Percentiles rank a stretch among this genome's conserved stretches.
These are phyloP conservation scores for Wallacemonas sp. DNA, from an alignment of 208 protist genomes.

Conservation along the genomic window DNA sequence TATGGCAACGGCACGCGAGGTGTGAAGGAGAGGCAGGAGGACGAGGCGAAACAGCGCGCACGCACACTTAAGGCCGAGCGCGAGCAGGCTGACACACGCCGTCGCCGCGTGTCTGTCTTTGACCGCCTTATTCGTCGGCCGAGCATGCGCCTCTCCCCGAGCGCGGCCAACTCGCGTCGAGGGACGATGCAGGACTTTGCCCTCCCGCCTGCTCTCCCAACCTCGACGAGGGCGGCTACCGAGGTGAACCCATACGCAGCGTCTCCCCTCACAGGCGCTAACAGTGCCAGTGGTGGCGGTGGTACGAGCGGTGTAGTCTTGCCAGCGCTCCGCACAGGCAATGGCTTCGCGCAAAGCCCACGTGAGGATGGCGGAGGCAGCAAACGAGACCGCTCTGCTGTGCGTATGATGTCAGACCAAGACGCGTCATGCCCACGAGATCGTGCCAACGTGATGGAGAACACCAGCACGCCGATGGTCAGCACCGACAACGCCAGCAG, in stretches of 20 bases:
- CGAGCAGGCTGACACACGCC: neutral
- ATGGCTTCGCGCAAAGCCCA: neutral
- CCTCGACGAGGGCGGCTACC: neutral
- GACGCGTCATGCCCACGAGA: neutral
- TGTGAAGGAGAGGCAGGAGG: slow-evolving; percentile 7
- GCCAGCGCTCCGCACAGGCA: neutral
- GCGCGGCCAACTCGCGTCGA: neutral
- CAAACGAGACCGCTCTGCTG: neutral
- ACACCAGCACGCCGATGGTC: neutral
- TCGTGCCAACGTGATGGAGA: too few species aligned
- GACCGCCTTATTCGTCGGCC: slow-evolving; percentile 1
- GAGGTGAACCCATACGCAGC: neutral
- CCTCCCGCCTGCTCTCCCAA: neutral
- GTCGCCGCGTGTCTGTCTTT: slow-evolving; percentile 11
- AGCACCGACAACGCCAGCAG: neutral
- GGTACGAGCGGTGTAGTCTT: neutral
- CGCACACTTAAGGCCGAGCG: neutral
- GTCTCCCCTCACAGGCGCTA: too few species aligned
- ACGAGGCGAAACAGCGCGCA: neutral
- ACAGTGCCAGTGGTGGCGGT: too few species aligned
- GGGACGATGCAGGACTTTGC: neutral
- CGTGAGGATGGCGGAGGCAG: neutral
- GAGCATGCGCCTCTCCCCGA: neutral
- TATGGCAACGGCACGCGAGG: slow-evolving; percentile 10
- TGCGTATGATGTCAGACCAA: neutral